phyloP scores from a whole-genome alignment of 83 land plant species.

The Thuja plicata region DNA sequence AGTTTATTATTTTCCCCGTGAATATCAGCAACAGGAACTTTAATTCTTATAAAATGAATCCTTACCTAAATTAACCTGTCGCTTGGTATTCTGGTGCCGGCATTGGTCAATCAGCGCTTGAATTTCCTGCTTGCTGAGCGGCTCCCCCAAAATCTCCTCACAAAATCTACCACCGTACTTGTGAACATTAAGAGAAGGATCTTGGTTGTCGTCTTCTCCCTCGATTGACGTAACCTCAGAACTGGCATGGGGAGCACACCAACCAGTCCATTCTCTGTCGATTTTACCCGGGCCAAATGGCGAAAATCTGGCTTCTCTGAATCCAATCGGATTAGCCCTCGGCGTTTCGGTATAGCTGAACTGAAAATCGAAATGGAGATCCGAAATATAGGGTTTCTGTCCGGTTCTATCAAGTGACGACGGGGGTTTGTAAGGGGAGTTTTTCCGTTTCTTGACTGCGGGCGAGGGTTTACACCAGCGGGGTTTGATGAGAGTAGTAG shows the following conservation, averaged over 20 bases:
- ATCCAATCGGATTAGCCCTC: conserved; percentile 59
- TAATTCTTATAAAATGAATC: not conserved
- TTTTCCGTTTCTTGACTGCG: conserved; percentile 36
- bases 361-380: conserved; percentile 80
- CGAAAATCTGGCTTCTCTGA: conserved; percentile 81
- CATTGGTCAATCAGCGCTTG: conserved; percentile 38
- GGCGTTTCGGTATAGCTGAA: conserved; percentile 80
- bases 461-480: not conserved
- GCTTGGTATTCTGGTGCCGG: conserved; percentile 26
- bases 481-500: not conserved
- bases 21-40: not conserved
- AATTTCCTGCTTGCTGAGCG: conserved; percentile 58
- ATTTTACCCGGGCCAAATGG: conserved; percentile 84
- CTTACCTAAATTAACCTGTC: conserved; percentile 30
- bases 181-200: conserved; percentile 15
- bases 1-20: not conserved
- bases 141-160: conserved; percentile 60
- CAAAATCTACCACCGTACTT: conserved; percentile 37
- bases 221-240: conserved; percentile 43
- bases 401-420: conserved; percentile 46
- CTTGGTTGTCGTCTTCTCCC: conserved; percentile 16
- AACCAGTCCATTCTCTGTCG: conserved; percentile 77
- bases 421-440: conserved; percentile 57
- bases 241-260: conserved; percentile 61
- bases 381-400: conserved; percentile 30